Base-by-base conservation (phyloP, 1,284 basidiomycete genomes). In the Ustilago xerochloae region DNA sequence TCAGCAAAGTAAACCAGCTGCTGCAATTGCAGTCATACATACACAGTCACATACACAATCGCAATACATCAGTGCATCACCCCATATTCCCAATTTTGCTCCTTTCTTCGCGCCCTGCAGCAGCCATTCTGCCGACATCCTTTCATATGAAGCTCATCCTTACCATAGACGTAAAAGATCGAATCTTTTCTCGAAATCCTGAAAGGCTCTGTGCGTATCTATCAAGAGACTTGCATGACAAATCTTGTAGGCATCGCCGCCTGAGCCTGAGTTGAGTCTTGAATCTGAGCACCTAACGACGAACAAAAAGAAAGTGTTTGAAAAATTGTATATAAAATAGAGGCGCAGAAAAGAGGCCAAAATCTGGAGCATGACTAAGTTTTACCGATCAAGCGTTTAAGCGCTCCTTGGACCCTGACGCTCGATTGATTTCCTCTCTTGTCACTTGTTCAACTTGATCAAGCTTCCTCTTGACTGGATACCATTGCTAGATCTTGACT, bases 1-100 rank as follows among this genome's bases (percentile, higher is more conserved):
- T 6, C 58, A 35, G 56, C 66, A 29, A 69, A 69, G 56, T 69
- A 41, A 60, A 2, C n/a, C n/a, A n/a, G 6, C 29, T n/a, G 30
- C 32, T 15, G 12, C 29, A 47, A 9, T 10, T 22, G n/a, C 35
- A 16, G 18, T n/a, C 18, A 38, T n/a, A 38, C n/a, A 9, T 12
- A 30, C 45, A 49, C 18, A 20, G 6, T 13, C 41, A 43, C 26
- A 20, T 7, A 30, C 18, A 47, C 45, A 30, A 43, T n/a, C n/a
- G n/a, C 9, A 26, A 9, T 24, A 24, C n/a, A 24, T 24, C 41
- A 12, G 12, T 13, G 22, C 41, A 43, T 43, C 41, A 43, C 26
- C 15, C 22, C 15, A 8, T 43, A 10, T 43, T 24, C 26, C 15
- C 22, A n/a, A 8, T 43, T 13, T 43, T 24, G 41, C 38, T 43